Evolutionary conservation across 306 rosid genomes (phyloP).

Genomic region (Comarum palustre): DNA sequence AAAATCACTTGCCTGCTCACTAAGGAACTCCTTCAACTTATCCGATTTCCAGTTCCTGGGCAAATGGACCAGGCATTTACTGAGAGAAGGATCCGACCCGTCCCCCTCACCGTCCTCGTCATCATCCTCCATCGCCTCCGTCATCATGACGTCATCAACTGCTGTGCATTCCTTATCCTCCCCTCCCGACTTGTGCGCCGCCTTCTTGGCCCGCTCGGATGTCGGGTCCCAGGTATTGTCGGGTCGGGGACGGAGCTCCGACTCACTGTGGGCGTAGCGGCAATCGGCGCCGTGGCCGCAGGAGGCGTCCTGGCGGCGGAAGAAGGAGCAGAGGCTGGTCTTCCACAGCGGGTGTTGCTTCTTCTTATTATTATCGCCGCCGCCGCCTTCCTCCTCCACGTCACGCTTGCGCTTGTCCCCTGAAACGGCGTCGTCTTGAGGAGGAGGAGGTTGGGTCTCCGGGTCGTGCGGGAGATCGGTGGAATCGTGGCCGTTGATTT

Average conservation of each 20-base stretch:
- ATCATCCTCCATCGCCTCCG: constrained; percentile 54
- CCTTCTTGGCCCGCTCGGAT: constrained; percentile 76
- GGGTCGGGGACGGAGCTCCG: constrained; percentile 83
- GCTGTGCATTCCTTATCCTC: constrained; percentile 7
- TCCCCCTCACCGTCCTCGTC: constrained; percentile 31
- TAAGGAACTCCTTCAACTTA: constrained; percentile 48
- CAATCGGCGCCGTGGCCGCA: constrained; percentile 75
- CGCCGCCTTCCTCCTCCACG: constrained; percentile 39
- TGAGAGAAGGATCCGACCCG: constrained; percentile 36
- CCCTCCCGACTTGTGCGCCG: constrained; percentile 30
- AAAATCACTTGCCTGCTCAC: constrained; percentile 45
- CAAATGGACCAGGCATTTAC: constrained; percentile 78
- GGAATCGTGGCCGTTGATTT: constrained; percentile 39
- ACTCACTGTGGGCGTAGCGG: constrained; percentile 78
- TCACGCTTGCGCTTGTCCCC: constrained; percentile 69
- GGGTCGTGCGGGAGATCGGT: constrained; percentile 2
- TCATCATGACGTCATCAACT: constrained; percentile 61
- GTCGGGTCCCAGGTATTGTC: constrained; percentile 95
- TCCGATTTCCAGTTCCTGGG: constrained; percentile 78
- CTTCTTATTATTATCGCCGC: neutral
- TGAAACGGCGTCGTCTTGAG: constrained; percentile 31
- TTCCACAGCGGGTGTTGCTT: constrained; percentile 64
- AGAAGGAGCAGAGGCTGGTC: constrained; percentile 86
- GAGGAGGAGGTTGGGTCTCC: constrained; percentile 10
- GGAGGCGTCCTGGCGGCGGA: constrained; percentile 52